Evolutionary conservation across 208 protist species (phyloP), one percentile per base, ranked within the genome.

Genomic region (Angomonas deanei): DNA sequence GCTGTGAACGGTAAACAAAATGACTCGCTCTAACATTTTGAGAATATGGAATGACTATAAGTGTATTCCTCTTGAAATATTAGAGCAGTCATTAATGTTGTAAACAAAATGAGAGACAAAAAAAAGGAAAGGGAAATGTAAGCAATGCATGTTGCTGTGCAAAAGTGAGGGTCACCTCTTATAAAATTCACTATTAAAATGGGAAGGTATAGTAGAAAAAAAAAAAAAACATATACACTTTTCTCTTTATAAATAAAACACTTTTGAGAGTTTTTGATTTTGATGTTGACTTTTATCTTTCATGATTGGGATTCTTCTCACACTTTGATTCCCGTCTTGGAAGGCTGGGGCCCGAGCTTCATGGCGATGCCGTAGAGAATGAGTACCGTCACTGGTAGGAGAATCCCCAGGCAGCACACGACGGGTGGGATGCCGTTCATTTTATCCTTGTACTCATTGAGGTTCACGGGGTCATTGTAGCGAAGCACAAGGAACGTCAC

Each of bases 401-500:
- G 49, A 19, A 84, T 59, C 4, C 56, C 63, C 23, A 86, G 30
- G 63, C 71, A 79, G 59, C 80, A 82, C 10, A 63, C 64, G 31
- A 63, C 64, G 5, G 77, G 80, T 23, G 80, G 83, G 32, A 87
- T 61, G 57, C 74, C 79, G 60, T 80, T 46, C 68, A 91, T 74
- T 66, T 86, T 77, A 0, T 81, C 74, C 53, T 67, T 68, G 68
- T 91, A 78, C 56, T 70, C 26, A 63, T 59, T 70, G 21, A 93
- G 53, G 52, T 89, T 70, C 4, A 87, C 73, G 30, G 81, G 71
- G 39, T 91, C 86, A 56, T 77, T 72, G 62, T 73, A 60, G 32
- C 77, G 73, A 30, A 93, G 67, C 1, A 83, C 13, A 26, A 68
- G 67, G 67, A 80, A 91, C n/a, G 81, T 91, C 5, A 87, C 32